Evolutionary conservation across 2,329 filamentous ascomycete genomes (phyloP).

Genomic region (Alternaria sp.): DNA sequence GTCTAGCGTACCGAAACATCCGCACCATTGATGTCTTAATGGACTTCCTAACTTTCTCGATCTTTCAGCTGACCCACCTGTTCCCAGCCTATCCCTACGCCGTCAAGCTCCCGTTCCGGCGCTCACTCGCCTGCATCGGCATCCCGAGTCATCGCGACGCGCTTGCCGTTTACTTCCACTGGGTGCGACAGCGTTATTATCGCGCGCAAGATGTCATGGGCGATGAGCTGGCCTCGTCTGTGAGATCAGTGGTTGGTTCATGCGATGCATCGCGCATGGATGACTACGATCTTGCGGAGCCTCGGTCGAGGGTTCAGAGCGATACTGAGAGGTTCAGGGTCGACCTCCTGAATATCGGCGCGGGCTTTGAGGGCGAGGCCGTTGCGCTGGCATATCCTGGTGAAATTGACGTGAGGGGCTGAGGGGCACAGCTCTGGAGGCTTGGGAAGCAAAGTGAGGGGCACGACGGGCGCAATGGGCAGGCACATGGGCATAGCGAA

Average conservation of each 20-base stretch:
- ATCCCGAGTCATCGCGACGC: slow-evolving; percentile 29
- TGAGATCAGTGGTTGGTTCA: background rate
- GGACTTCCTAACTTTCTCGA: background rate
- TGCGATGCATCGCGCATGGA: background rate
- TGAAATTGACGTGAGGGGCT: slow-evolving; percentile 15
- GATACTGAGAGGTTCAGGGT: background rate
- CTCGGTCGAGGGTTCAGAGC: background rate
- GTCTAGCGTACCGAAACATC: background rate
- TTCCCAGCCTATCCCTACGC: slow-evolving; percentile 2
- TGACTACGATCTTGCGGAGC: background rate
- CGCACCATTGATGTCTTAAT: background rate
- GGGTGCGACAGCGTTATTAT: slow-evolving; percentile 23
- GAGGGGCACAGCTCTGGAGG: background rate
- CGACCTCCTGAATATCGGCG: slow-evolving; percentile 9
- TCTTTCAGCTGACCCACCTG: slow-evolving; percentile 3
- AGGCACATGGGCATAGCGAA: background rate
- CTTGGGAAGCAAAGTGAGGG: background rate
- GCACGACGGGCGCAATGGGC: background rate
- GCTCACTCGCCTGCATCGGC: slow-evolving; percentile 25
- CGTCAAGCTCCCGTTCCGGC: slow-evolving; percentile 12
- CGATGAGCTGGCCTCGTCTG: background rate
- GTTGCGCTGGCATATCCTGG: background rate
- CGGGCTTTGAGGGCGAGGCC: slow-evolving; percentile 4
- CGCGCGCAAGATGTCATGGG: background rate
- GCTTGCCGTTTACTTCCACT: slow-evolving; percentile 32